Conservation (phyloP, 345 rosid genomes). For the Citrus unshiu region DNA sequence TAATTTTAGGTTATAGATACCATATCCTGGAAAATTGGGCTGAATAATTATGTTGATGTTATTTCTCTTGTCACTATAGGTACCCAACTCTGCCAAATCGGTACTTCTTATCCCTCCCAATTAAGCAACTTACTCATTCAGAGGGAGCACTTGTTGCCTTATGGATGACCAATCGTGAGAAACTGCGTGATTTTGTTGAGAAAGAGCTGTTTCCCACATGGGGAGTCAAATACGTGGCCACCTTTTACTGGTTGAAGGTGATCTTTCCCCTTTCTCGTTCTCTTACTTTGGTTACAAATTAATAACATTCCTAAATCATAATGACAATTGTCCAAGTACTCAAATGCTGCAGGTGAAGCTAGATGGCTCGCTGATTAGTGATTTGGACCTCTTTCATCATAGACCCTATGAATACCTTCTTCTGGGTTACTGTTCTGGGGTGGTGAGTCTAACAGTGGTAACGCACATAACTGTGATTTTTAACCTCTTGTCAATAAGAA, state of each 20-base stretch:
- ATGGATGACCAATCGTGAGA: constrained; percentile 94
- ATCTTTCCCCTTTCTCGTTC: constrained; percentile 7
- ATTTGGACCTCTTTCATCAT: constrained; percentile 83
- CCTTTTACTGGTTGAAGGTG: constrained; percentile 82
- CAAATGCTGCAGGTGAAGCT: constrained; percentile 60
- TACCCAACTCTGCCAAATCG: constrained; percentile 84
- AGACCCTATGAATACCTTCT: constrained; percentile 89
- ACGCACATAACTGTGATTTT: not conserved
- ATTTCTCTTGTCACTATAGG: constrained; percentile 35
- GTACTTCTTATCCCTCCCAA: constrained; percentile 77
- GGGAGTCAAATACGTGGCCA: constrained; percentile 61
- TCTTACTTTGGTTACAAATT: constrained; percentile 8
- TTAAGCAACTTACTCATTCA: constrained; percentile 61
- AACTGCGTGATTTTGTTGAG: constrained; percentile 61
- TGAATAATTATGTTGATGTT: not conserved
- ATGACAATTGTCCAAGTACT: constrained; percentile 8
- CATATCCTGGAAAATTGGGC: not conserved
- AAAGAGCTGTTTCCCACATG: constrained; percentile 75
- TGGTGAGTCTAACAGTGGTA: constrained; percentile 35
- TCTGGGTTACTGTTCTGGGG: constrained; percentile 46
- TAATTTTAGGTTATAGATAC: not conserved
- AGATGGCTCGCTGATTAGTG: constrained; percentile 71
- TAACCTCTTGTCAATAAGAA: not conserved
- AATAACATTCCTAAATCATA: constrained; percentile 10
- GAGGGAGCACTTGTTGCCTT: constrained; percentile 85